phyloP scores from a whole-genome alignment of 495 filamentous ascomycete species.

The Cairneyella variabilis region DNA sequence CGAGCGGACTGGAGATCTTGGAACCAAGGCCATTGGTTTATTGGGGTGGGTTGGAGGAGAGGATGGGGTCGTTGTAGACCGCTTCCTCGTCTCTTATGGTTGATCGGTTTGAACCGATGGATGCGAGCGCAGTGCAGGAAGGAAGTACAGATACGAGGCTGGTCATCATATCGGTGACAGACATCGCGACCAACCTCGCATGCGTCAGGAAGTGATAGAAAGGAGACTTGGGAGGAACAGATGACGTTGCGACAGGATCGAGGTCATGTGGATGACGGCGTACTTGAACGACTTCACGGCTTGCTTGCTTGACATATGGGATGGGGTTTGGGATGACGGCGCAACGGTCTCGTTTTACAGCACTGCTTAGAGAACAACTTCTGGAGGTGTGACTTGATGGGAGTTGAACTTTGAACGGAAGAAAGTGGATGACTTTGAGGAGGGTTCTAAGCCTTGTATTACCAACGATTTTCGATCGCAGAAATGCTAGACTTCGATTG shows the following conservation, averaged over 20 bases:
- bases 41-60: slow-evolving; percentile 52
- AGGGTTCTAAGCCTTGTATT: too few relatives aligned
- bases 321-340: slow-evolving; percentile 11
- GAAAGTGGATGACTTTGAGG: too few relatives aligned
- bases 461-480: too few relatives aligned
- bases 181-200: not conserved
- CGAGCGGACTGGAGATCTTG: slow-evolving; percentile 43
- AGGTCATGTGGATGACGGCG: slow-evolving; percentile 17
- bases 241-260: slow-evolving; percentile 19
- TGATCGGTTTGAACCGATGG: not conserved
- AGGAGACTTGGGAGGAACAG: not conserved
- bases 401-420: too few relatives aligned
- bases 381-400: too few relatives aligned
- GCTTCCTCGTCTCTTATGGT: not conserved
- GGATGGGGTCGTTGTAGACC: slow-evolving; percentile 35
- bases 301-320: slow-evolving; percentile 1
- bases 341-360: too few relatives aligned
- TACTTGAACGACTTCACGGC: slow-evolving; percentile 10
- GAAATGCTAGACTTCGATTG: too few relatives aligned
- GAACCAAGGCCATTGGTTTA: slow-evolving; percentile 51
- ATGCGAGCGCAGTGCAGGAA: not conserved
- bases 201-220: not conserved
- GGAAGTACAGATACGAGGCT: not conserved
- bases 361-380: too few relatives aligned
- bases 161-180: slow-evolving; percentile 6